Evolutionary conservation across 1,284 basidiomycete genomes (phyloP).

Genomic region (Polyporus tsugae): DNA sequence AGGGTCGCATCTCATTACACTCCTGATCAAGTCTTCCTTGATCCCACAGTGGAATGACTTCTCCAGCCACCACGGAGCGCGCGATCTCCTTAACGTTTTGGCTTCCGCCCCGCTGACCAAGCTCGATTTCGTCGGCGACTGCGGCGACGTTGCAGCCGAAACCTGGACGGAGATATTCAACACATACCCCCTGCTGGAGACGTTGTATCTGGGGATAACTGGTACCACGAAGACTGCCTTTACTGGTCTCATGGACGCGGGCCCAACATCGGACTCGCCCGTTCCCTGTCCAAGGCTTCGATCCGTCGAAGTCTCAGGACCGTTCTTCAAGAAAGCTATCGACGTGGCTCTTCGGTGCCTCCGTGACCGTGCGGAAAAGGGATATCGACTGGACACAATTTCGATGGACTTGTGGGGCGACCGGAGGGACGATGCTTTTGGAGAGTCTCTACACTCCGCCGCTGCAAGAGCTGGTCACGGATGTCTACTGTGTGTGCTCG

Average conservation of each 20-base stretch:
- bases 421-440: background rate
- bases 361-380: background rate
- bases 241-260: background rate
- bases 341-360: background rate
- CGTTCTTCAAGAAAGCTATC: background rate
- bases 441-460: background rate
- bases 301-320: background rate
- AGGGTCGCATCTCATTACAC: background rate
- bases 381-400: background rate
- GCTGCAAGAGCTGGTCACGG: background rate
- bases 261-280: background rate
- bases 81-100: slow-evolving; percentile 1
- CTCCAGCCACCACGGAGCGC: background rate
- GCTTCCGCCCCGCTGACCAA: background rate
- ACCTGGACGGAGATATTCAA: background rate
- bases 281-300: background rate
- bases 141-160: background rate
- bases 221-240: background rate
- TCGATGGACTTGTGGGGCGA: background rate
- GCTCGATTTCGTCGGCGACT: background rate
- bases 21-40: background rate
- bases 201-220: background rate
- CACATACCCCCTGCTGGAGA: background rate
- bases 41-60: background rate
- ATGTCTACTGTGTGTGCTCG: background rate